A percentile compares a stretch with the other conserved stretches of the same genome.
phyloP scores from a whole-genome alignment of 768 basidiomycete genomes.

The Sarcomyxa edulis region DNA sequence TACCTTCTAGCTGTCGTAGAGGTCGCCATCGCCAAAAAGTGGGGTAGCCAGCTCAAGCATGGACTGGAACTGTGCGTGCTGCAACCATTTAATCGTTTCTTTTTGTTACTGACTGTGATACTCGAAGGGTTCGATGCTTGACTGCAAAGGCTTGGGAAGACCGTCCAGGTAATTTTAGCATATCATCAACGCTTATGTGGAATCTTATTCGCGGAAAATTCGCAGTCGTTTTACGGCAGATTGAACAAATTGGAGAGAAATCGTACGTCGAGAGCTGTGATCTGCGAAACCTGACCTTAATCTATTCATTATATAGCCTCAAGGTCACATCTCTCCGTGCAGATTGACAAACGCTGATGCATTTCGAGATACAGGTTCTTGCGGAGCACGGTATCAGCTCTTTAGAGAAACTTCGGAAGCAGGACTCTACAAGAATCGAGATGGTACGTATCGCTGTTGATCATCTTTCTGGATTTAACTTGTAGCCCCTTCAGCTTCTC shows the following conservation, averaged over 20 bases:
- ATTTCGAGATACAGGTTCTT: conserved; percentile 55
- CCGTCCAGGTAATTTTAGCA: too few relatives aligned
- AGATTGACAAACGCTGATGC: conserved; percentile 11
- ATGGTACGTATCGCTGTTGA: conserved; percentile 31
- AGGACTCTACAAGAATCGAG: conserved; percentile 60
- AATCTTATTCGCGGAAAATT: too few relatives aligned
- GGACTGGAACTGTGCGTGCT: conserved; percentile 69
- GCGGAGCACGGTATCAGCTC: conserved; percentile 68
- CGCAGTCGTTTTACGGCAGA: conserved; percentile 77
- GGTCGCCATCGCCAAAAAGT: conserved; percentile 59
- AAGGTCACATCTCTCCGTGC: conserved; percentile 19
- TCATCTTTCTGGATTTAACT: neutral
- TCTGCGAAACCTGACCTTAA: too few relatives aligned
- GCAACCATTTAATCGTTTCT: neutral
- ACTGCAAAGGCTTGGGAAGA: conserved; percentile 92
- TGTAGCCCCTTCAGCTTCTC: conserved; percentile 44
- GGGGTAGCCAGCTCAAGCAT: conserved; percentile 64
- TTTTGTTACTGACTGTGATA: neutral
- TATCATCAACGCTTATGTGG: too few relatives aligned
- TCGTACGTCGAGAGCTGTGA: conserved; percentile 48
- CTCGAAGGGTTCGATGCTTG: conserved; percentile 62
- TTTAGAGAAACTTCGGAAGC: conserved; percentile 48
- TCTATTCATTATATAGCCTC: conserved; percentile 17
- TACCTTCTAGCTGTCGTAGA: conserved; percentile 62
- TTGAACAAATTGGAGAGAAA: conserved; percentile 90